phyloP scores from a whole-genome alignment of 495 filamentous ascomycete species.

The Parachaetomium inaequale region DNA sequence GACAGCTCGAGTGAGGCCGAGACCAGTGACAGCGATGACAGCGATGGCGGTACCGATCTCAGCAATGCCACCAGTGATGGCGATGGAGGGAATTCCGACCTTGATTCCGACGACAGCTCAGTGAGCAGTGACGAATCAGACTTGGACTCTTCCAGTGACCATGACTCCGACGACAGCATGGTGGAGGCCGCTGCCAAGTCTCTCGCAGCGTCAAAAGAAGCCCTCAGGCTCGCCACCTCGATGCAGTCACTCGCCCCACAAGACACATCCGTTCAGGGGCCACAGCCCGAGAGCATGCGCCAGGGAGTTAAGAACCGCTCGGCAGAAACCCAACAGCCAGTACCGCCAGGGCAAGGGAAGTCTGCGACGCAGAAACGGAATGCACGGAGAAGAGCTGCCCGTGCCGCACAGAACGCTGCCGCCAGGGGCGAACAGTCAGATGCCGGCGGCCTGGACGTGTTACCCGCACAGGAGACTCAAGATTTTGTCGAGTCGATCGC shows the following conservation, averaged over 20 bases:
- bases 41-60: background rate
- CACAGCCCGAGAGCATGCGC: background rate
- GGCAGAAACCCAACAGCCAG: slow-evolving; percentile 1
- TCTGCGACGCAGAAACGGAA: slow-evolving; percentile 42
- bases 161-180: background rate
- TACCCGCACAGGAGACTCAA: background rate
- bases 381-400: slow-evolving; percentile 36
- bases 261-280: no score
- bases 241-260: background rate
- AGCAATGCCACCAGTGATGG: slow-evolving; percentile 1
- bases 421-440: background rate
- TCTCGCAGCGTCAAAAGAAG: background rate
- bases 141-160: slow-evolving; percentile 7
- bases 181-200: background rate
- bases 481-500: slow-evolving; percentile 13
- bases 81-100: slow-evolving; percentile 9
- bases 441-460: background rate
- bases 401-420: slow-evolving; percentile 25
- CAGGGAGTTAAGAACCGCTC: background rate
- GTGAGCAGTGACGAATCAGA: background rate
- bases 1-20: slow-evolving; percentile 10
- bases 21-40: slow-evolving; percentile 1
- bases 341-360: slow-evolving; percentile 36
- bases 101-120: background rate
- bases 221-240: background rate